phyloP scores from a whole-genome alignment of 441 rosid genomes.

The Populus hybrid region DNA sequence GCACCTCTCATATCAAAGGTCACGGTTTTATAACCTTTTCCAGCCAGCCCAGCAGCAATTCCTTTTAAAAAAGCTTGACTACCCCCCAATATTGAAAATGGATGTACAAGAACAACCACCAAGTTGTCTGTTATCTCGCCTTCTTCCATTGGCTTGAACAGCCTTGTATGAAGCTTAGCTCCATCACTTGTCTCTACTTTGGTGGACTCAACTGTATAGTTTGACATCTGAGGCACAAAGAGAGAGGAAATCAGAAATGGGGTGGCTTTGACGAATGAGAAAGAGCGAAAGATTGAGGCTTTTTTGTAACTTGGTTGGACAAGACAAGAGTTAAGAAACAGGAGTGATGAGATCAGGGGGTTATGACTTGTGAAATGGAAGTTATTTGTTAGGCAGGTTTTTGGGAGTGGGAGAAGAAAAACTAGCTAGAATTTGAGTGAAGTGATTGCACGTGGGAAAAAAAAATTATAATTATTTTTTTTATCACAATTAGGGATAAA shows the following conservation, averaged over 20 bases:
- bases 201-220: slow-evolving; percentile 46
- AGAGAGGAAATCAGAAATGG: not conserved
- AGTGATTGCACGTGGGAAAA: too few species aligned
- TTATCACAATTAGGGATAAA: too few species aligned
- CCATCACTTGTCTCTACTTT: slow-evolving; percentile 58
- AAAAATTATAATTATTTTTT: too few species aligned
- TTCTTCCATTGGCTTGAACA: slow-evolving; percentile 54
- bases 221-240: slow-evolving; percentile 34
- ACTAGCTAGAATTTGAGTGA: too few species aligned
- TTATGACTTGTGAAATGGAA: too few species aligned
- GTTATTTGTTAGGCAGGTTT: too few species aligned
- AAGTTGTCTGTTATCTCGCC: slow-evolving; percentile 26
- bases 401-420: too few species aligned
- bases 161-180: slow-evolving; percentile 56
- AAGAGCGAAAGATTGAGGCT: not conserved
- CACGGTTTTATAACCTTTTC: slow-evolving; percentile 55
- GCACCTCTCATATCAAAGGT: slow-evolving; percentile 98
- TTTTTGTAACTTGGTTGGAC: not conserved
- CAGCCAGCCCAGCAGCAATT: slow-evolving; percentile 62
- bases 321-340: not conserved
- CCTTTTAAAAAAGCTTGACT: slow-evolving; percentile 73
- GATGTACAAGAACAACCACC: slow-evolving; percentile 81
- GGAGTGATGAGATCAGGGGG: too few species aligned
- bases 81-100: slow-evolving; percentile 81
- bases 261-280: not conserved